phyloP scores from a whole-genome alignment of 2,329 filamentous ascomycete genomes.

The Calonectria montana region DNA sequence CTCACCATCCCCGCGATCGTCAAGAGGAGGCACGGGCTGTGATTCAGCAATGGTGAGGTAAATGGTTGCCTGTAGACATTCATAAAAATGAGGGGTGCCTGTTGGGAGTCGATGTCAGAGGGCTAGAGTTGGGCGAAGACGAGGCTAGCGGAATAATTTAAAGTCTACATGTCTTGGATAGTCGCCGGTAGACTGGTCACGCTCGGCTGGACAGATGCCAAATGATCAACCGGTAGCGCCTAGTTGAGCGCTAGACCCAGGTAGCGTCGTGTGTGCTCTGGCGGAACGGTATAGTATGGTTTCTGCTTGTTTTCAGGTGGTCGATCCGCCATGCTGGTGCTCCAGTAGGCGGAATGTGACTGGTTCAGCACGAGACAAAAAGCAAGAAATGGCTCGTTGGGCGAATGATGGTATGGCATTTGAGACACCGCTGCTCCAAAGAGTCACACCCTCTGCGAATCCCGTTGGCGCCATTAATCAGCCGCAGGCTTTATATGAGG shows the following conservation, averaged over 20 bases:
- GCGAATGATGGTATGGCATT: background rate
- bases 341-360: background rate
- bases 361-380: background rate
- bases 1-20: background rate
- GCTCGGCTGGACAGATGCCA: background rate
- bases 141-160: background rate
- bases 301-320: background rate
- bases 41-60: background rate
- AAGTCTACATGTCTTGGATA: background rate
- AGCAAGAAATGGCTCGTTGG: background rate
- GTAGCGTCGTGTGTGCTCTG: background rate
- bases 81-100: background rate
- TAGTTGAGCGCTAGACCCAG: background rate
- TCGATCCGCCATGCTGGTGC: background rate
- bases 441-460: background rate
- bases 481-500: background rate
- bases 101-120: background rate
- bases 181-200: background rate
- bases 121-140: background rate
- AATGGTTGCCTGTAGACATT: background rate
- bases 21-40: background rate
- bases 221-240: background rate
- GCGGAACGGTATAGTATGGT: background rate
- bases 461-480: constrained; percentile 1
- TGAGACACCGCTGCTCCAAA: background rate